These are phyloP conservation scores for Xylariaceae sp. DNA, from an alignment of 2,329 filamentous ascomycete genomes.

Conservation along the genomic window DNA sequence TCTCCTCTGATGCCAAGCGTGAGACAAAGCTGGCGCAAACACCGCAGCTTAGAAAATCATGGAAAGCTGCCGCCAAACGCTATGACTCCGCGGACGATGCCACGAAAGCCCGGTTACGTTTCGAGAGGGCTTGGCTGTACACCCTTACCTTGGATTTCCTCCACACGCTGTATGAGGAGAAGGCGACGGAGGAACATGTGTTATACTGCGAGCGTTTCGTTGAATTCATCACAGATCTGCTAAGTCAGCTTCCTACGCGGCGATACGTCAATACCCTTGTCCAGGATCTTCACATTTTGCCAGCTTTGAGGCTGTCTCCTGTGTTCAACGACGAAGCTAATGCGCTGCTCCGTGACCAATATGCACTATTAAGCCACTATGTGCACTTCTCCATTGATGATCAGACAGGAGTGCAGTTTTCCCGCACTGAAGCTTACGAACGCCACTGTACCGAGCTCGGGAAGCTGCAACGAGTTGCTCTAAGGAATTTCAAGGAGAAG, in stretches of 20 bases:
- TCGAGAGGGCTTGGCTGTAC: constrained; percentile 92
- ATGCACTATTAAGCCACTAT: constrained; percentile 77
- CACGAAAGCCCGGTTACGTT: constrained; percentile 72
- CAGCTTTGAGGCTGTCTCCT: constrained; percentile 72
- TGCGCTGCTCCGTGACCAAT: constrained; percentile 73
- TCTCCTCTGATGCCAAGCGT: constrained; percentile 70
- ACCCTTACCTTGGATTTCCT: constrained; percentile 80
- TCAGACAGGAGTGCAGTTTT: constrained; percentile 74
- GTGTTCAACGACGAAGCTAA: constrained; percentile 71
- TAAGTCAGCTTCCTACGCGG: constrained; percentile 89
- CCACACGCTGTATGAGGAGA: constrained; percentile 59
- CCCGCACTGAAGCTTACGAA: constrained; percentile 67
- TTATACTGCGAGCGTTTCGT: constrained; percentile 89
- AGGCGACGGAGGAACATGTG: constrained; percentile 55
- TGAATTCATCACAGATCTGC: constrained; percentile 82
- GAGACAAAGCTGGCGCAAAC: constrained; percentile 68
- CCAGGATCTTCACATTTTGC: constrained; percentile 76
- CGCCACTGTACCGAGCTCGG: constrained; percentile 71
- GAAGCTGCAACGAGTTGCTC: constrained; percentile 69
- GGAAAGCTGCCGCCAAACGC: constrained; percentile 80
- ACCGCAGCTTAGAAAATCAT: constrained; percentile 76
- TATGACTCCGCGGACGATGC: constrained; percentile 81
- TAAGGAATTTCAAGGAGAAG: constrained; percentile 84
- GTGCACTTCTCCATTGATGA: constrained; percentile 87
- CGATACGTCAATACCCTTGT: constrained; percentile 88